A percentile compares a stretch with the other conserved stretches of the same genome.
These are phyloP conservation scores for sunflower (Helianthus annuus) DNA, from an alignment of 129 eudicot genomes.

Conservation along the genomic window HanXRQr2.0-SUNRISE NC_035442.2:21283381-21283880, in stretches of 20 bases:
- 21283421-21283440: background rate
- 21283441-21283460: background rate
- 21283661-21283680: background rate
- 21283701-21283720: slow-evolving; percentile 99
- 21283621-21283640: slow-evolving; percentile 5
- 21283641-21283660: slow-evolving; percentile 8
- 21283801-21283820: slow-evolving; percentile 99
- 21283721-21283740: slow-evolving; percentile 93
- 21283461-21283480: background rate
- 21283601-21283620: slow-evolving; percentile 26
- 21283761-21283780: slow-evolving; percentile 73
- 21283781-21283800: slow-evolving; percentile 83
- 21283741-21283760: slow-evolving; percentile 64
- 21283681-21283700: slow-evolving; percentile 48
- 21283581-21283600: slow-evolving; percentile 98
- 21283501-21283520: slow-evolving; percentile 54
- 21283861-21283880: slow-evolving; percentile 57
- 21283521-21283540: slow-evolving; percentile 98
- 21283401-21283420: no score
- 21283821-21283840: slow-evolving; percentile 83
- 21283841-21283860: slow-evolving; percentile 88
- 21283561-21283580: slow-evolving; percentile 93
- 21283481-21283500: slow-evolving; percentile 6
- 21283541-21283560: slow-evolving; percentile 91
- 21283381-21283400: no score